Evolutionary conservation across 371 early-diverging fungal species (phyloP).

Genomic region (Vairimorpha necatrix): DNA sequence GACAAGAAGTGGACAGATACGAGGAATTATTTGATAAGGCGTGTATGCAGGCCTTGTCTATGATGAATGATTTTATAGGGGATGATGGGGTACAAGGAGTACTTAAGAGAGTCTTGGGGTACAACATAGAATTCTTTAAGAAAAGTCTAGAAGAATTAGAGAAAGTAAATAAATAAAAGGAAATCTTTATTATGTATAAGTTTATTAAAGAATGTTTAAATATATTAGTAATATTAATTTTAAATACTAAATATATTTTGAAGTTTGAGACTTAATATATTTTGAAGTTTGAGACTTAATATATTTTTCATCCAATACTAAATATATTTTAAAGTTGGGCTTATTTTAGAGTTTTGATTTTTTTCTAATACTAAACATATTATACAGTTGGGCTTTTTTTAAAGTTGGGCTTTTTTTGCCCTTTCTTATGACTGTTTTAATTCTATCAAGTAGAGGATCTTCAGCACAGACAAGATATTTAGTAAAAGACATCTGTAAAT

Average conservation of each 20-base stretch:
- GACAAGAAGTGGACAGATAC: background rate
- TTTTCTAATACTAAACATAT: no score
- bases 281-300: no score
- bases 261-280: no score
- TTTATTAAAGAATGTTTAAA: background rate
- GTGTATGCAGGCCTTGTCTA: background rate
- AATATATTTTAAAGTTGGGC: no score
- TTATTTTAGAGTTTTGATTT: no score
- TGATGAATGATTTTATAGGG: slow-evolving; percentile 51
- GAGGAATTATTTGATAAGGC: slow-evolving; percentile 26
- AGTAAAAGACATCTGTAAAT: slow-evolving; percentile 34
- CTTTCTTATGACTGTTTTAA: slow-evolving; percentile 36
- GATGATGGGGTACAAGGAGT: slow-evolving; percentile 39
- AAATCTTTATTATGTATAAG: background rate
- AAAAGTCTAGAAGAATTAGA: slow-evolving; percentile 42
- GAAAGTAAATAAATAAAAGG: slow-evolving; percentile 11
- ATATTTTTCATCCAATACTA: no score
- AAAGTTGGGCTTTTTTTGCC: background rate
- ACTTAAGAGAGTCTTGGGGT: slow-evolving; percentile 34
- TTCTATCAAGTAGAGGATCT: slow-evolving; percentile 43
- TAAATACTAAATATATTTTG: no score
- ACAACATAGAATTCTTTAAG: slow-evolving; percentile 34
- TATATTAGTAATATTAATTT: background rate
- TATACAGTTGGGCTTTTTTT: no score
- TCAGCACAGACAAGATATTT: slow-evolving; percentile 12